Percentiles rank a stretch among this genome's conserved stretches.
Evolutionary conservation across 352 stramenopile species (phyloP).

Genomic region (Phytopythium chamaehyphon): DNA sequence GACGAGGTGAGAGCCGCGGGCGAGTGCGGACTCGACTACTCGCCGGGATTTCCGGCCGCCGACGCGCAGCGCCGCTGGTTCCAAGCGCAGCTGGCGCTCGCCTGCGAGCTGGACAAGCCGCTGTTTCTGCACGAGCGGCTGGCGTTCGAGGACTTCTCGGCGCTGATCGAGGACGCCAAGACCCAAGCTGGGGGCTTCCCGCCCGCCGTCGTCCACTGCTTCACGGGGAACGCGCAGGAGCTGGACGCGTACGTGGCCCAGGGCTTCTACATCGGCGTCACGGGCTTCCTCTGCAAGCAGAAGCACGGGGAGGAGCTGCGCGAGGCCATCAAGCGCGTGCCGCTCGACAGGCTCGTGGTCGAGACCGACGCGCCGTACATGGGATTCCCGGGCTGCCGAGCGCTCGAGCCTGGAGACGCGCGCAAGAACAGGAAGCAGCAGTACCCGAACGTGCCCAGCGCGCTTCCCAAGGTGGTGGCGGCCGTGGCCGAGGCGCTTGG

Average conservation of each 20-base stretch:
- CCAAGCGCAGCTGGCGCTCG: conserved; percentile 50
- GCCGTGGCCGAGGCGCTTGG: conserved; percentile 46
- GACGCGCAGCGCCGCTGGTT: conserved; percentile 67
- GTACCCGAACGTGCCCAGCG: conserved; percentile 76
- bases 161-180: conserved; percentile 52
- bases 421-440: conserved; percentile 46
- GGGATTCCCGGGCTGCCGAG: conserved; percentile 69
- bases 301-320: conserved; percentile 45
- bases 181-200: conserved; percentile 32
- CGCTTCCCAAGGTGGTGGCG: conserved; percentile 53
- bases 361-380: conserved; percentile 94
- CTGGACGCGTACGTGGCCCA: conserved; percentile 65
- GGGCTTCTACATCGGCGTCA: conserved; percentile 88
- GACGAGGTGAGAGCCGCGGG: conserved; percentile 48
- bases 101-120: conserved; percentile 60
- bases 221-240: conserved; percentile 77
- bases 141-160: conserved; percentile 72
- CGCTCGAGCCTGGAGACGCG: conserved; percentile 14
- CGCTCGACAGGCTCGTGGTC: conserved; percentile 81
- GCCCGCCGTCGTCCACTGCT: conserved; percentile 87
- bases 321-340: conserved; percentile 52
- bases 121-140: conserved; percentile 83
- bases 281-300: conserved; percentile 88
- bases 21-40: conserved; percentile 84
- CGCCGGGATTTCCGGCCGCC: conserved; percentile 40